phyloP scores from a whole-genome alignment of 164 flowering plant species.

The Stephania cephalantha region DNA sequence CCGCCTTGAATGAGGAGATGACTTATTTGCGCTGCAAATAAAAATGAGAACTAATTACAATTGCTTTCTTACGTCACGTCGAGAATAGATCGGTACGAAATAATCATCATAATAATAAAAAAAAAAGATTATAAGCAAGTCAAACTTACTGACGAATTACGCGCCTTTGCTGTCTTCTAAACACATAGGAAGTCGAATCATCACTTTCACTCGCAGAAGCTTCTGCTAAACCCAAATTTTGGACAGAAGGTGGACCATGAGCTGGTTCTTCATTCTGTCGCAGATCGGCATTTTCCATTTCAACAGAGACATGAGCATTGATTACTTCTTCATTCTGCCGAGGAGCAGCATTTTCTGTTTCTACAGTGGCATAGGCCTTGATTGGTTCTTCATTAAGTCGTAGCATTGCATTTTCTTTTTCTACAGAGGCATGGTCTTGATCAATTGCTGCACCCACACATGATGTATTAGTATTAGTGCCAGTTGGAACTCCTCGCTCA shows the following conservation, averaged over 20 bases:
- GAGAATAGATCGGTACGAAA: not conserved
- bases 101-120: too few species aligned
- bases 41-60: not conserved
- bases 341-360: constrained; percentile 5
- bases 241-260: not conserved
- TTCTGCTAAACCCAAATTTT: not conserved
- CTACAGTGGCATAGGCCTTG: not conserved
- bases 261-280: constrained; percentile 1
- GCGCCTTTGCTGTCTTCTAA: constrained; percentile 3
- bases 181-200: constrained; percentile 4
- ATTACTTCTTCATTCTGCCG: too few species aligned
- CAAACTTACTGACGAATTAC: constrained; percentile 10
- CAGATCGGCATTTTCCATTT: not conserved
- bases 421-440: constrained; percentile 1
- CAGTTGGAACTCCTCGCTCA: not conserved
- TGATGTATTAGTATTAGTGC: constrained; percentile 5
- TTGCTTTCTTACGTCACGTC: not conserved
- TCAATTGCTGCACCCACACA: not conserved
- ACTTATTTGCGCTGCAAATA: constrained; percentile 12
- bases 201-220: constrained; percentile 1
- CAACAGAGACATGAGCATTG: not conserved
- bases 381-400: not conserved
- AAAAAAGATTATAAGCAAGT: not conserved
- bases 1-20: constrained; percentile 11
- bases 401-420: constrained; percentile 6